phyloP scores from a whole-genome alignment of 225 moss, liverwort and hornwort species.

The Pseudoscleropodium purum region DNA sequence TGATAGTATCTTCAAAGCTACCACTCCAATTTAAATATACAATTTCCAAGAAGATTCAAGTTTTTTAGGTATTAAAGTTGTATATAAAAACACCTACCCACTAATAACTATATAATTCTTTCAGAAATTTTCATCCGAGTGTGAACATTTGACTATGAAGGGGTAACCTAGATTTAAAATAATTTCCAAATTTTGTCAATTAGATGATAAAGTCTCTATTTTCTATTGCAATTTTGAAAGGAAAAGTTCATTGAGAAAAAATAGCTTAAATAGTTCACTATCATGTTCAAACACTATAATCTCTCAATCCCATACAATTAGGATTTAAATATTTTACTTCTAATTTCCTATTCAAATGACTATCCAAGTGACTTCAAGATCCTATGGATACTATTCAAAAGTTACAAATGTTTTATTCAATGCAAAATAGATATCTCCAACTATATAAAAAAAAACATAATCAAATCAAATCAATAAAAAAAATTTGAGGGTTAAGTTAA shows the following conservation, averaged over 20 bases:
- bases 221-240: not conserved
- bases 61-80: too few species aligned
- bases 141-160: not conserved
- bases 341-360: not conserved
- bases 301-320: not conserved
- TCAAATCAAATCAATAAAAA: too few species aligned
- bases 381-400: not conserved
- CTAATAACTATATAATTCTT: not conserved
- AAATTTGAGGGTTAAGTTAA: too few species aligned
- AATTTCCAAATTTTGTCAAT: not conserved
- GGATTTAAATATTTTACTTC: not conserved
- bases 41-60: not conserved
- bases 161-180: not conserved
- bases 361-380: not conserved
- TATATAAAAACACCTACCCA: not conserved
- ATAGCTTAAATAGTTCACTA: not conserved
- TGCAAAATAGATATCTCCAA: not conserved
- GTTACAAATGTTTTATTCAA: not conserved
- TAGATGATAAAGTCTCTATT: too few species aligned
- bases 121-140: not conserved
- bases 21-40: accelerated
- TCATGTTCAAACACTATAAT: not conserved
- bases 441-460: not conserved
- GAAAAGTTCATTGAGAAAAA: not conserved
- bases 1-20: not conserved